Base-by-base conservation (phyloP, 2,329 filamentous ascomycete species). In the Neonectria coccinea region DNA sequence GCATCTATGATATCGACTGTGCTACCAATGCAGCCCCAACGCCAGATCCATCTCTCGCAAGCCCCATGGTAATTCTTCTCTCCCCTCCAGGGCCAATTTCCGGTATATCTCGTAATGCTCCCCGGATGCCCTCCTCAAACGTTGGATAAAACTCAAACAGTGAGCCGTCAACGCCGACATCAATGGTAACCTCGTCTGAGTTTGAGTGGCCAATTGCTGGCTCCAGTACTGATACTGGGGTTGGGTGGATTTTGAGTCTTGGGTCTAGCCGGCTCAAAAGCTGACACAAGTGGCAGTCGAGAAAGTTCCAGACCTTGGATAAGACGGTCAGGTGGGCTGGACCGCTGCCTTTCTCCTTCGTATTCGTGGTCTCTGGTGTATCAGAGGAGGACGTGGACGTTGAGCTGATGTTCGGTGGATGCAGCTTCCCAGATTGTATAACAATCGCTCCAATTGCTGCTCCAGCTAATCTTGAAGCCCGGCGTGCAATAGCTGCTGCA, bases 41-140 rank as follows among this genome's bases (percentile, higher is more conserved):
- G 56, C 91, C 90, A 68, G 86, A 90, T 16, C 91, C 91, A 74
- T 93, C 90, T 79, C 92, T 92, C 27, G 90, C 90, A 72, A 92
- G 88, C 3, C 89, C 90, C 71, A 93, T 91, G 44, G 87, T 82
- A 47, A 93, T 84, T 75, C 85, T 86, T 79, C 86, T 87, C 75
- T 92, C 89, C 7, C 89, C 89, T 84, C 68, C 47, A 7, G 27
- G 2, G 1, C 58, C 57, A 20, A 65, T 57, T 14, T 60, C 57
- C 3, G 57, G 39, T 18, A 58, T 36, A 8, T 90, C 88, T 22
- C 86, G 80, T 58, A 92, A 78, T 11, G 89, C 89, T 71, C 88
- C 85, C 11, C 90, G 82, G 44, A 92, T 83, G 68, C 90, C 84
- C 25, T 84, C 84, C 73, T 92, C 89, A 70, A 92, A 93, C 51